phyloP scores from a whole-genome alignment of 2,329 filamentous ascomycete species.

The Paramyrothecium sp. region DNA sequence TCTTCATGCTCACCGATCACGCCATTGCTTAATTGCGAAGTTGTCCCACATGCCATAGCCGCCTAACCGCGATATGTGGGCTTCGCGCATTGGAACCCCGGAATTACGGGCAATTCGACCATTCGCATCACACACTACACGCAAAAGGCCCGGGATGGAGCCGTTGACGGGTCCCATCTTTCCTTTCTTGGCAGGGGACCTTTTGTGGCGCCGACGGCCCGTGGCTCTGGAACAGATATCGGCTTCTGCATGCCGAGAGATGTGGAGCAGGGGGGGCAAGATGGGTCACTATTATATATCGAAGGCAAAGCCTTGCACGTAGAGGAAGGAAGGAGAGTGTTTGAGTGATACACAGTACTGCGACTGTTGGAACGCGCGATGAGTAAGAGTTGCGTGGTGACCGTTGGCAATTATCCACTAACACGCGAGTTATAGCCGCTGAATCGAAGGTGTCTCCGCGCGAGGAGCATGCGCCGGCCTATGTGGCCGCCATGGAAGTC shows the following conservation, averaged over 20 bases:
- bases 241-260: slow-evolving; percentile 1
- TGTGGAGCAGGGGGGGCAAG: neutral
- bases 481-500: slow-evolving; percentile 10
- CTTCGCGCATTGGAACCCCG: neutral
- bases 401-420: neutral
- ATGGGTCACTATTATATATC: slow-evolving; percentile 1
- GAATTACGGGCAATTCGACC: neutral
- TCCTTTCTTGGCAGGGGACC: neutral
- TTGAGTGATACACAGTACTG: neutral
- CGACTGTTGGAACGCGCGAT: neutral
- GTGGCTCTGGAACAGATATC: neutral
- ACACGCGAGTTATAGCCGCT: neutral
- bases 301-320: neutral
- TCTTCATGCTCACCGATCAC: too few species aligned
- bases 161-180: neutral
- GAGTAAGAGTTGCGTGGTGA: neutral
- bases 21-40: too few species aligned
- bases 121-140: neutral
- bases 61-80: neutral
- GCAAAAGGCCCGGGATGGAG: neutral
- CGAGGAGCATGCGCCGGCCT: neutral
- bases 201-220: neutral
- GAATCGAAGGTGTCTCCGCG: neutral
- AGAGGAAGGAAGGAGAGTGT: neutral
- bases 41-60: neutral